Conservation (phyloP, 495 filamentous ascomycete species). For the Cercophora samala region DNA sequence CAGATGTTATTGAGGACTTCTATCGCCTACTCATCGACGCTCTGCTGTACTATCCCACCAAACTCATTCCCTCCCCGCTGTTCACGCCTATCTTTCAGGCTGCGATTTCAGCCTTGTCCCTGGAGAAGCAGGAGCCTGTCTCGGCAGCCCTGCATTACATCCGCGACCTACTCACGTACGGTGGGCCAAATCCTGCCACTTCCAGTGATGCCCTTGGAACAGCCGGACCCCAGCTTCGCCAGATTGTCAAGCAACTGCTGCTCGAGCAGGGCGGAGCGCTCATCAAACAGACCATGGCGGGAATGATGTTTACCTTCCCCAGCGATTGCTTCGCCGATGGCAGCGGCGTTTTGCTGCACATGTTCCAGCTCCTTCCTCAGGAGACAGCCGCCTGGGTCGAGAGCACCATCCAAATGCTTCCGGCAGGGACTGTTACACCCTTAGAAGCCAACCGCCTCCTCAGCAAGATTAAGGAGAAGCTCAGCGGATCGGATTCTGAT, state of each 20-base stretch:
- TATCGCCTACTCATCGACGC: conserved; percentile 90
- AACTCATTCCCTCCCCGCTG: conserved; percentile 71
- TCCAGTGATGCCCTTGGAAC: conserved; percentile 60
- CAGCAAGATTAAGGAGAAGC: conserved; percentile 60
- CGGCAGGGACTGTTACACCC: conserved; percentile 69
- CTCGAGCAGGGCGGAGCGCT: conserved; percentile 69
- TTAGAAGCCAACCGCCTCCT: conserved; percentile 61
- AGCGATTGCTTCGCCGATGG: conserved; percentile 92
- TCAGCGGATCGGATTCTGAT: conserved; percentile 60
- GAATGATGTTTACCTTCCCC: conserved; percentile 99
- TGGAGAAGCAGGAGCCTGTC: conserved; percentile 87
- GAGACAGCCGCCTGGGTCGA: conserved; percentile 77
- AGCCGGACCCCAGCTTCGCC: conserved; percentile 55
- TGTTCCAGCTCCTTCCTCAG: conserved; percentile 82
- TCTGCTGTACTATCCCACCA: conserved; percentile 83
- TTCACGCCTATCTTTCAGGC: conserved; percentile 82
- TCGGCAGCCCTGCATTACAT: conserved; percentile 90
- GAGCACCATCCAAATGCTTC: conserved; percentile 76
- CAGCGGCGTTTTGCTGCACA: conserved; percentile 79
- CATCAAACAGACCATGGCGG: conserved; percentile 80
- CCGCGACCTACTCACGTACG: conserved; percentile 88
- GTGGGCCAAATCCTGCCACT: conserved; percentile 67
- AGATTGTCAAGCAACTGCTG: conserved; percentile 69
- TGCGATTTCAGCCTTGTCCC: conserved; percentile 73
- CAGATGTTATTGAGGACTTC: conserved; percentile 98